Evolutionary conservation across 1,139 yeast species (phyloP).

Genomic region (Waltiozyma solani): DNA sequence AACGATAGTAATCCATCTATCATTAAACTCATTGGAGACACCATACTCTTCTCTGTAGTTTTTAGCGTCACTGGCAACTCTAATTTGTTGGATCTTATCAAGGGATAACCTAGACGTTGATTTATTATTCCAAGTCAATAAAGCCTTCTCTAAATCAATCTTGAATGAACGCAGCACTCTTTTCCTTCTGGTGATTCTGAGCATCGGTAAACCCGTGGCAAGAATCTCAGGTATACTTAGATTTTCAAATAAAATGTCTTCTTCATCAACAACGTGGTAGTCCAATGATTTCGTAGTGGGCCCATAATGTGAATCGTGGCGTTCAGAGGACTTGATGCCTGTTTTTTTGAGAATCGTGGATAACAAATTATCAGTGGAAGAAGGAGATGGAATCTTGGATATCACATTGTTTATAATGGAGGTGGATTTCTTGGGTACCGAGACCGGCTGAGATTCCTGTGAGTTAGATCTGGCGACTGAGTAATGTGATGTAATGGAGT

Average conservation of each 20-base stretch:
- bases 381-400: conserved; percentile 6
- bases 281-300: conserved; percentile 17
- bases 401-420: conserved; percentile 2
- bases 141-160: conserved; percentile 33
- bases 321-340: conserved; percentile 6
- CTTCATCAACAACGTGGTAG: conserved; percentile 6
- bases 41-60: conserved; percentile 80
- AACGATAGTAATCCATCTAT: conserved; percentile 73
- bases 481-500: conserved; percentile 11
- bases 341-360: conserved; percentile 10
- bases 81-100: conserved; percentile 62
- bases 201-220: conserved; percentile 29
- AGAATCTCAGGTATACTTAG: conserved; percentile 25
- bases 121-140: conserved; percentile 43
- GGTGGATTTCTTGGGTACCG: conserved; percentile 5
- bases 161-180: conserved; percentile 41
- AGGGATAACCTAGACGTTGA: conserved; percentile 34
- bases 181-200: conserved; percentile 64
- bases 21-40: conserved; percentile 53
- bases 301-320: conserved; percentile 12
- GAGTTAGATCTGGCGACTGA: conserved; percentile 10
- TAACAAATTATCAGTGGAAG: conserved; percentile 6
- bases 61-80: conserved; percentile 61
- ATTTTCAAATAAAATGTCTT: conserved; percentile 10
- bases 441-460: conserved; percentile 1